These are phyloP conservation scores for Clarireedia monteithiana DNA, from an alignment of 2,329 filamentous ascomycete species.

Conservation along the genomic window DNA sequence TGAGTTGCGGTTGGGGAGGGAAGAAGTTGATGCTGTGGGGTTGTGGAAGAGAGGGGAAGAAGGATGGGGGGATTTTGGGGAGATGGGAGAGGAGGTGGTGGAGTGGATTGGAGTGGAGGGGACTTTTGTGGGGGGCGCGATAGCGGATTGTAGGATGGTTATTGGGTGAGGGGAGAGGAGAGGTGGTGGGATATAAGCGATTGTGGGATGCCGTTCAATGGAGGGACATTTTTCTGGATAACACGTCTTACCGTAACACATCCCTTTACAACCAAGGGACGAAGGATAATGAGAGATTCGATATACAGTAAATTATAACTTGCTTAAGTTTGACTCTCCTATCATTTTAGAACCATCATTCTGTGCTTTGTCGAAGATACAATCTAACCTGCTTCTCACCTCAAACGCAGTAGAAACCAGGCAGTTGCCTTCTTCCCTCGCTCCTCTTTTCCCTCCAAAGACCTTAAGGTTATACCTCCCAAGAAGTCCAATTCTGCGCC, in stretches of 20 bases:
- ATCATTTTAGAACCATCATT: constrained; percentile 1
- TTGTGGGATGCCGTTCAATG: no score
- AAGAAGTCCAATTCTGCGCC: constrained; percentile 25
- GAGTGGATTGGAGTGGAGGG: not conserved
- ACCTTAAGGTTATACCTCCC: constrained; percentile 30
- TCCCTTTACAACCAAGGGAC: no score
- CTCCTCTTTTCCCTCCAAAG: constrained; percentile 28
- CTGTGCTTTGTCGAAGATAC: constrained; percentile 8
- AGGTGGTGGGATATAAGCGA: not conserved
- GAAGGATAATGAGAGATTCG: no score
- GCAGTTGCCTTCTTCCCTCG: constrained; percentile 31
- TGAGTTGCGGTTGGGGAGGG: constrained; percentile 20
- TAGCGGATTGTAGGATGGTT: no score
- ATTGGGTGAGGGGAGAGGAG: not conserved
- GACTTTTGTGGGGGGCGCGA: no score
- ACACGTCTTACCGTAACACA: no score
- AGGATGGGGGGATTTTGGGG: constrained; percentile 21
- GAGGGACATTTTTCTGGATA: no score
- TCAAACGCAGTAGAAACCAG: constrained; percentile 33
- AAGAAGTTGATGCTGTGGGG: constrained; percentile 21
- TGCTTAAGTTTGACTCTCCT: not conserved
- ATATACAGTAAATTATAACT: not conserved
- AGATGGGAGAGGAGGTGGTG: not conserved
- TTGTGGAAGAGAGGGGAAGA: constrained; percentile 14
- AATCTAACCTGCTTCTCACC: constrained; percentile 12